A percentile compares a stretch with the other conserved stretches of the same genome.
Evolutionary conservation across 1,139 yeast species (phyloP).

Genomic region (Candida sp.): DNA sequence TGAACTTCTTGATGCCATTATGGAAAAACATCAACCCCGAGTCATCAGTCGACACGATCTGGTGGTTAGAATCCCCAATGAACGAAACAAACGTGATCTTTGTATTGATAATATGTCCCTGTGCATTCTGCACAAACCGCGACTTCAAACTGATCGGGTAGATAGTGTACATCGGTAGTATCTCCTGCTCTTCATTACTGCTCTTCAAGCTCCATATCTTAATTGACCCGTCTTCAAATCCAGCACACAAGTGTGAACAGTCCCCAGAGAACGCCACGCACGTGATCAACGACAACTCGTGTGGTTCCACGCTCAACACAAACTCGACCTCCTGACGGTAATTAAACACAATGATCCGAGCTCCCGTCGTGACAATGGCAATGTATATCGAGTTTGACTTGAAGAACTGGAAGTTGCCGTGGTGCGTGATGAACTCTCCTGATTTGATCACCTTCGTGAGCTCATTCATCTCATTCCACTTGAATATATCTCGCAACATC

Average conservation of each 20-base stretch:
- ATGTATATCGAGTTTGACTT: conserved; percentile 53
- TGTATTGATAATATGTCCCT: conserved; percentile 57
- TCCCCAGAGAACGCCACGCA: conserved; percentile 46
- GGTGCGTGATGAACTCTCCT: conserved; percentile 25
- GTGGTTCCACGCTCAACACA: conserved; percentile 26
- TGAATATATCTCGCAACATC: conserved; percentile 14
- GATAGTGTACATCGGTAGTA: conserved; percentile 27
- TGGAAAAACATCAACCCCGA: conserved; percentile 66
- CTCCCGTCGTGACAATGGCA: conserved; percentile 66
- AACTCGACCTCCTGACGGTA: conserved; percentile 58
- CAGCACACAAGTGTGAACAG: conserved; percentile 37
- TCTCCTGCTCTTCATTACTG: conserved; percentile 5
- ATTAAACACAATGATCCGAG: conserved; percentile 63
- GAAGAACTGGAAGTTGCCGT: conserved; percentile 56
- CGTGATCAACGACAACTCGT: conserved; percentile 30
- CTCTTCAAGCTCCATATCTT: conserved; percentile 32
- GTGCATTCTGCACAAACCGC: conserved; percentile 29
- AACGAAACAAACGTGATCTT: conserved; percentile 56
- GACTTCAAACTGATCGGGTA: conserved; percentile 31
- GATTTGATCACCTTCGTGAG: conserved; percentile 26
- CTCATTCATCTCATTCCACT: conserved; percentile 29
- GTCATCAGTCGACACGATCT: conserved; percentile 61
- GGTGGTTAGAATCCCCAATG: conserved; percentile 58
- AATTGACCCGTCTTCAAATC: conserved; percentile 33
- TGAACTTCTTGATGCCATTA: conserved; percentile 56